Evolutionary conservation across 225 moss, liverwort and hornwort genomes (phyloP), one percentile per base, ranked within the genome.

Genomic region (Lunularia cruciata): DNA sequence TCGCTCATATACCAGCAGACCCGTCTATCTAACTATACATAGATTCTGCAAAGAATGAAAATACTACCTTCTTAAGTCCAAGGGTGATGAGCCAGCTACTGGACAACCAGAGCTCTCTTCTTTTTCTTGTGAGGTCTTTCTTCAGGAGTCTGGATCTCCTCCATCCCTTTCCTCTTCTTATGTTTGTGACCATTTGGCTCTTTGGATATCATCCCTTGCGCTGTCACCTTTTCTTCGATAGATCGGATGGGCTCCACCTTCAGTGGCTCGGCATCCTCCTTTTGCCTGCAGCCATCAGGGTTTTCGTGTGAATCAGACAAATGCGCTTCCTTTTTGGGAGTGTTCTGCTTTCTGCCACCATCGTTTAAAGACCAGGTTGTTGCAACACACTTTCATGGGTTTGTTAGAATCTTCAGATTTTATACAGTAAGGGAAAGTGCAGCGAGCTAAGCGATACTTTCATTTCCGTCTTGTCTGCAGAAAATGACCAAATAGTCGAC

Each of bases 141-240:
- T 13, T 45, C 12, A 22, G 47, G 71, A 47, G 47, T 33, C 26
- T 60, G 59, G 22, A 35, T 34, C 33, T 48, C 5, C 32, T 71
- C 71, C 22, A 18, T 0, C 37, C 67, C 53, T 58, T 59, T 67
- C 57, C 47, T 22, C 33, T 67, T 74, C 67, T 66, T 67, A 58
- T 38, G 25, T 67, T 74, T 47, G 15, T 55, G 39, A 47, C 26
- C 54, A 59, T 55, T 22, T 15, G 25, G 32, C 20, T 30, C 23
- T 40, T 12, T 60, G 31, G 63, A 51, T 19, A n/a, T 30, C 28
- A 12, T 26, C n/a, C 33, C 13, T 32, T 26, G 11, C 5, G 32
- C 20, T 18, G 28, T 8, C 40, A 28, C 16, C 11, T n/a, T n/a
- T n/a, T n/a, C n/a, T n/a, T n/a, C n/a, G n/a, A 32, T 52, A 25